Evolutionary conservation across 1,139 yeast genomes (phyloP).

Genomic region (Pichia sp.): DNA sequence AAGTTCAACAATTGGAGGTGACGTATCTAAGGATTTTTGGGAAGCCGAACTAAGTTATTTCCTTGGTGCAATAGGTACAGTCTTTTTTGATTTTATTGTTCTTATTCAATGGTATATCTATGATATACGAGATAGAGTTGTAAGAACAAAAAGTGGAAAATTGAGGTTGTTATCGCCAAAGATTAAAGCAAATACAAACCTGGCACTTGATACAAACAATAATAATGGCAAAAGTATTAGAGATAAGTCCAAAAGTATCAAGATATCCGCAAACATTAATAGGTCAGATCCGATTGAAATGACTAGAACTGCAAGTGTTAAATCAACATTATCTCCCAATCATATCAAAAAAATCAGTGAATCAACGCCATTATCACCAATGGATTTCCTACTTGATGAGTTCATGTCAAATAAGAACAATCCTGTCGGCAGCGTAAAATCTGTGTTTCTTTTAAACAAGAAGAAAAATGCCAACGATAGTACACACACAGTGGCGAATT

Average conservation of each 20-base stretch:
- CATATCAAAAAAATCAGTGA: slow-evolving; percentile 27
- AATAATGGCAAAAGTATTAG: neutral
- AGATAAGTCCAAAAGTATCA: neutral
- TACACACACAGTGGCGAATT: neutral
- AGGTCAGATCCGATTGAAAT: slow-evolving; percentile 6
- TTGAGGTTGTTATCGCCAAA: slow-evolving; percentile 1
- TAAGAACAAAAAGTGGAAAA: slow-evolving; percentile 6
- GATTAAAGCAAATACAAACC: neutral
- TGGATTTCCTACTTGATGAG: slow-evolving; percentile 29
- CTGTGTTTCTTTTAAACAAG: neutral
- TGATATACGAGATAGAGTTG: slow-evolving; percentile 18
- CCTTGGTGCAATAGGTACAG: slow-evolving; percentile 30
- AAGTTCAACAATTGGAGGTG: slow-evolving; percentile 26
- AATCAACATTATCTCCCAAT: slow-evolving; percentile 23
- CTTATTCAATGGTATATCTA: slow-evolving; percentile 27
- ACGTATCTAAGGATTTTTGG: slow-evolving; percentile 26
- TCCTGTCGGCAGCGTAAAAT: neutral
- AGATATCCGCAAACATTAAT: neutral
- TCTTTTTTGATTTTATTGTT: slow-evolving; percentile 23
- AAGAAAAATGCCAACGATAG: slow-evolving; percentile 1
- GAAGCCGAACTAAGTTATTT: slow-evolving; percentile 27
- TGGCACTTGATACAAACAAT: too few species aligned
- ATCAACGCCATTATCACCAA: slow-evolving; percentile 30
- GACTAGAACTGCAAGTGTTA: slow-evolving; percentile 8
- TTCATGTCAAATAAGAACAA: slow-evolving; percentile 14